Conservation (phyloP, 2,329 filamentous ascomycete genomes). For the Aureobasidium namibiae region DNA sequence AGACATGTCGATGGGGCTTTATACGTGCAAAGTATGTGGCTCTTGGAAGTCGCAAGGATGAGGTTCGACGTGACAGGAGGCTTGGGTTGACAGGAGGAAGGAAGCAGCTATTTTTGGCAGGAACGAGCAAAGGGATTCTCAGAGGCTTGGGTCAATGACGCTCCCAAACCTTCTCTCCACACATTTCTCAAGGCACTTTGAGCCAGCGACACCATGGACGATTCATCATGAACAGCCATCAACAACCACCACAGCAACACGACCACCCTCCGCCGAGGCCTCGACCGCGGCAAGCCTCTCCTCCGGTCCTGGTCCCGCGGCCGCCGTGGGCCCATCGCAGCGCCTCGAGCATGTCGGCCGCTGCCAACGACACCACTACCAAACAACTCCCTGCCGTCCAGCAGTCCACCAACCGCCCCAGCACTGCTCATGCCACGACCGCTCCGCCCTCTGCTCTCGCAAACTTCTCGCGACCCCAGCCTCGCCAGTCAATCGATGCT, state of each 20-base stretch:
- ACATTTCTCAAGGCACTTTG: neutral
- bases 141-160: neutral
- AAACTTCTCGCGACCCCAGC: conserved; percentile 25
- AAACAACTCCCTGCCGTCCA: neutral
- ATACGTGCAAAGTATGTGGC: neutral
- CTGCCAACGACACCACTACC: neutral
- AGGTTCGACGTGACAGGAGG: neutral
- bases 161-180: neutral
- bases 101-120: neutral
- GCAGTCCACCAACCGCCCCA: neutral
- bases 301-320: neutral
- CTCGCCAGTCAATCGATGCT: conserved; percentile 27
- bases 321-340: neutral
- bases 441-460: neutral
- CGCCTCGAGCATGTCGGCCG: conserved; percentile 10
- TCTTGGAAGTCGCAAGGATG: neutral
- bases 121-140: neutral
- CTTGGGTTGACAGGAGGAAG: neutral
- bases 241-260: neutral
- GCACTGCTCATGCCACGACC: conserved; percentile 1
- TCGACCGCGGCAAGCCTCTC: neutral
- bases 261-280: neutral
- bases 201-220: neutral
- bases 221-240: neutral
- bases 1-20: neutral